Conservation (phyloP, 2,329 filamentous ascomycete genomes). For the Beauveria brongniartii region DNA sequence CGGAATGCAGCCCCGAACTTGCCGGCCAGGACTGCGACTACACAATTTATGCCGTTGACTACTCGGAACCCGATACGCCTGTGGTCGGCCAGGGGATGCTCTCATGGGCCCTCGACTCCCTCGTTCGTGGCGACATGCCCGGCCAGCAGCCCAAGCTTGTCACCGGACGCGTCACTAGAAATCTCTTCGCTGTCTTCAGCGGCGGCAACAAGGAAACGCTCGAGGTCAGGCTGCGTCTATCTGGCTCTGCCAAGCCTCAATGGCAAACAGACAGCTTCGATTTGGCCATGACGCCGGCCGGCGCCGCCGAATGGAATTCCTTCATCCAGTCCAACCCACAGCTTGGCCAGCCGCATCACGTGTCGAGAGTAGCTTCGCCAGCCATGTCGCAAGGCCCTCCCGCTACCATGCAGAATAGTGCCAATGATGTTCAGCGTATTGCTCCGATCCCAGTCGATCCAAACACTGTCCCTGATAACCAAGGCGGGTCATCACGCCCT, state of each 20-base stretch:
- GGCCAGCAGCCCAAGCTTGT: constrained; percentile 62
- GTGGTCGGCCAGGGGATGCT: constrained; percentile 94
- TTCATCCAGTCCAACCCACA: constrained; percentile 66
- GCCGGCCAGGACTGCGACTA: constrained; percentile 66
- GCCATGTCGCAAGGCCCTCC: constrained; percentile 27
- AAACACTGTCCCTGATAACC: constrained; percentile 12
- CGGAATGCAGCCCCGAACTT: constrained; percentile 75
- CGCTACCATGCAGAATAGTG: constrained; percentile 12
- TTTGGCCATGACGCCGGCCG: constrained; percentile 40
- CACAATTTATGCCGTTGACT: constrained; percentile 95
- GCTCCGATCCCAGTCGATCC: constrained; percentile 27
- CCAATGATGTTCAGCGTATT: constrained; percentile 26
- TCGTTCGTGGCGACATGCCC: constrained; percentile 28
- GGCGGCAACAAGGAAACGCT: constrained; percentile 80
- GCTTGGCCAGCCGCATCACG: constrained; percentile 29
- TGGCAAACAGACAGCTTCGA: constrained; percentile 22
- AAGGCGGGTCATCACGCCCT: constrained; percentile 41
- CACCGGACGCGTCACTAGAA: constrained; percentile 84
- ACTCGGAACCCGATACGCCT: constrained; percentile 87
- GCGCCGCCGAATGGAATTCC: constrained; percentile 69
- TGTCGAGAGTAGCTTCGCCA: constrained; percentile 29
- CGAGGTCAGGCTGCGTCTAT: constrained; percentile 84
- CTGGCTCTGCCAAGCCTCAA: constrained; percentile 59
- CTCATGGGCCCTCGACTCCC: constrained; percentile 62
- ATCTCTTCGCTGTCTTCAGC: constrained; percentile 73